A percentile compares a stretch with the other conserved stretches of the same genome.
These are phyloP conservation scores for Ogataea allantospora DNA, from an alignment of 805 yeast species.

Conservation along the genomic window DNA sequence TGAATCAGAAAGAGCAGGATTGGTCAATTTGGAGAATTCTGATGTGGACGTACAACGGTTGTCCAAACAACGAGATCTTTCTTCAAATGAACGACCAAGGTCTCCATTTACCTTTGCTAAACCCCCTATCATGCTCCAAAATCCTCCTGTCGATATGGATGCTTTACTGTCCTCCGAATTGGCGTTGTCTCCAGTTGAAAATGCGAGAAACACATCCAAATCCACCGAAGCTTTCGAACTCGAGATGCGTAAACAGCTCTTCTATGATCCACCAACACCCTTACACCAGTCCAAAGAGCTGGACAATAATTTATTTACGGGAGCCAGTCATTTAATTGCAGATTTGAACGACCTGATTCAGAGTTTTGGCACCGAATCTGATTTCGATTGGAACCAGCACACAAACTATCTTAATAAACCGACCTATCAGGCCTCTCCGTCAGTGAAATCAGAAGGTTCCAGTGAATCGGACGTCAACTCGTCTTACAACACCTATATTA, in stretches of 20 bases:
- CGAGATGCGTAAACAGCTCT: slow-evolving; percentile 16
- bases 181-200: neutral
- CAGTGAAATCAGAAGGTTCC: neutral
- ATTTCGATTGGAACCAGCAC: slow-evolving; percentile 13
- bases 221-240: slow-evolving; percentile 9
- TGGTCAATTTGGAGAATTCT: slow-evolving; percentile 16
- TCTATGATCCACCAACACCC: slow-evolving; percentile 13
- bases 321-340: slow-evolving; percentile 35
- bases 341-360: slow-evolving; percentile 36
- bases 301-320: slow-evolving; percentile 33
- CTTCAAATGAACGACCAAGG: slow-evolving; percentile 6
- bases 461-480: slow-evolving; percentile 8
- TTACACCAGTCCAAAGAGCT: slow-evolving; percentile 24
- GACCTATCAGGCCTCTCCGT: neutral
- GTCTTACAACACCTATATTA: slow-evolving; percentile 9
- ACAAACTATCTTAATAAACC: neutral
- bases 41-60: neutral
- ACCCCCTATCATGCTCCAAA: slow-evolving; percentile 27
- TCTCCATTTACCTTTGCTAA: slow-evolving; percentile 5
- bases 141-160: slow-evolving; percentile 14
- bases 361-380: slow-evolving; percentile 27
- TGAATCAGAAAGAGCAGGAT: slow-evolving; percentile 12
- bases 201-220: neutral
- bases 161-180: neutral
- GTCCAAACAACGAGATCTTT: neutral